Evolutionary conservation across 2,329 filamentous ascomycete genomes (phyloP), one percentile per base, ranked within the genome.

Genomic region (Rutstroemia sydowiana): DNA sequence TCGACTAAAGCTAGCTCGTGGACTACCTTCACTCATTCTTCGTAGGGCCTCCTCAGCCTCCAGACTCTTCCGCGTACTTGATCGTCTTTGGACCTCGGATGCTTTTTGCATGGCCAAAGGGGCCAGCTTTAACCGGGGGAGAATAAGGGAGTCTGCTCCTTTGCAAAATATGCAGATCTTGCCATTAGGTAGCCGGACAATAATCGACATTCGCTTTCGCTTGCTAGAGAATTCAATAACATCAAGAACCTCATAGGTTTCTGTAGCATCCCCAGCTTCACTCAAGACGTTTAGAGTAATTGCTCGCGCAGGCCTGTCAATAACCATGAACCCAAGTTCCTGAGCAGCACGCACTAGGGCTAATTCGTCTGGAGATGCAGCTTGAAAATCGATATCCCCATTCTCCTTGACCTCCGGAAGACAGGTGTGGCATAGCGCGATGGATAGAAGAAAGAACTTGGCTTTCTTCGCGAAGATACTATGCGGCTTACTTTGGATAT

Each of bases 221-320:
- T 86, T 90, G 0, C 92, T 97, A 68, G 97, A 97, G 75, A 98
- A 98, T 67, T 98, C 93, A 34, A 98, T 84, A 1, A 87, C 95
- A 69, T 95, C 97, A 44, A 98, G 78, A 30, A 98, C 85, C 14
- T 83, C 84, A 67, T 93, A 98, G 0, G 74, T 75, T 61, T 88
- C 83, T 2, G 58, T 61, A 13, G 62, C 20, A 56, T 85, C 82
- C 43, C 82, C 79, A 60, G 97, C 90, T 62, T 90, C 78, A 45
- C 93, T 95, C 73, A 95, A 79, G 6, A 95, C 77, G 59, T 95
- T 95, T 50, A 98, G 66, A 48, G 88, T 81, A 57, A 98, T 86
- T 48, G 88, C 88, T 56, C 95, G 87, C 34, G 81, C 78, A 2
- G 85, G 82, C 55, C 84, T 81, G 21, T 90, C 89, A 11, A 97